Conservation (phyloP, 768 basidiomycete genomes). For the Leccinum barrowsii region DNA sequence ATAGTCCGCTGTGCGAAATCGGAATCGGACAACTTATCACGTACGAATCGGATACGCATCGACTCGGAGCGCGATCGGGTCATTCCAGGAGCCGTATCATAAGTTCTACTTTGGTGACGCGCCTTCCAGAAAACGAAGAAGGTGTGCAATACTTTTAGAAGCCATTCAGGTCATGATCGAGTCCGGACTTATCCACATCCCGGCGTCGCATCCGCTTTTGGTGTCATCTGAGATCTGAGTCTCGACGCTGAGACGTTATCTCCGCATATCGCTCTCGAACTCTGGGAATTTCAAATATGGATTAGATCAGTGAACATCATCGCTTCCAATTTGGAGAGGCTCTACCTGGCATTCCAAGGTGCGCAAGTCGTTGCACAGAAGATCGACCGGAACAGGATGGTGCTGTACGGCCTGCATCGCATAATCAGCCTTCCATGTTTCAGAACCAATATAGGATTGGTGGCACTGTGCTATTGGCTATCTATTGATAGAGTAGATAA, state of each 20-base stretch:
- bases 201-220: neutral
- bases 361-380: neutral
- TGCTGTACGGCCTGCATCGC: neutral
- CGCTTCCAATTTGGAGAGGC: neutral
- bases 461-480: neutral
- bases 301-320: neutral
- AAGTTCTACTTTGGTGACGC: neutral
- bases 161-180: neutral
- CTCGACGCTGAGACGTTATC: neutral
- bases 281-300: neutral
- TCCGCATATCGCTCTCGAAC: neutral
- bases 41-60: neutral
- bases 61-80: neutral
- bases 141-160: neutral
- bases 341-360: neutral
- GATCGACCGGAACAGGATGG: neutral
- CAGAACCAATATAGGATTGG: neutral
- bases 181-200: neutral
- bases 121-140: neutral
- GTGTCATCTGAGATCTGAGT: neutral
- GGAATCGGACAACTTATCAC: neutral
- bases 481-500: neutral
- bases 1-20: neutral
- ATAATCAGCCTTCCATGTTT: neutral
- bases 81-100: neutral